Percentiles rank a stretch among this genome's conserved stretches.
These are phyloP conservation scores for Hansenula anomala DNA, from an alignment of 1,139 yeast species.

Conservation along the genomic window DNA sequence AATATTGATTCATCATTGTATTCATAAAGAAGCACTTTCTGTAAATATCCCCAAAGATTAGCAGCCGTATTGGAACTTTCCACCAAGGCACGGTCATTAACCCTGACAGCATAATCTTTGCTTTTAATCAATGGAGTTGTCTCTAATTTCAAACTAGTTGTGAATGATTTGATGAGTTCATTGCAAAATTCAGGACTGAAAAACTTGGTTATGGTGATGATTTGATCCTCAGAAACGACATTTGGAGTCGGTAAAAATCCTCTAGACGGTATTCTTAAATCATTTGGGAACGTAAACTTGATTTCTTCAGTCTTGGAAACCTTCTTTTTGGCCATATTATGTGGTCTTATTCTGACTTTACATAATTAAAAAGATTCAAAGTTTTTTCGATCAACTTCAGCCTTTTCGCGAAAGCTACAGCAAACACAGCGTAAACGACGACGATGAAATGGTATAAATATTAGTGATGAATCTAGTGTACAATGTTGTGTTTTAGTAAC, in stretches of 20 bases:
- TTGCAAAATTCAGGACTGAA: slow-evolving; percentile 39
- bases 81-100: slow-evolving; percentile 47
- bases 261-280: background rate
- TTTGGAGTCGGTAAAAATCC: slow-evolving; percentile 4
- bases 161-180: slow-evolving; percentile 38
- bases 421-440: background rate
- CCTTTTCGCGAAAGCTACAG: too few species aligned
- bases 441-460: too few species aligned
- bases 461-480: too few species aligned
- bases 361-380: too few species aligned
- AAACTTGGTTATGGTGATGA: slow-evolving; percentile 42
- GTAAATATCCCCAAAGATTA: slow-evolving; percentile 41
- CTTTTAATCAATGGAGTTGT: slow-evolving; percentile 47
- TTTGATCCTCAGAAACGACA: slow-evolving; percentile 29
- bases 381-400: too few species aligned
- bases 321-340: slow-evolving; percentile 1
- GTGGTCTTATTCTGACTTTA: too few species aligned
- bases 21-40: slow-evolving; percentile 24
- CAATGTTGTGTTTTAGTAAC: too few species aligned
- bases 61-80: slow-evolving; percentile 37
- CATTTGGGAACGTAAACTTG: background rate
- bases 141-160: slow-evolving; percentile 29
- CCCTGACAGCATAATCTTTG: slow-evolving; percentile 54
- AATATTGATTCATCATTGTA: slow-evolving; percentile 21
- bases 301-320: background rate